Base-by-base conservation (phyloP, 208 protist genomes). In the Crithidia mellificae region DNA sequence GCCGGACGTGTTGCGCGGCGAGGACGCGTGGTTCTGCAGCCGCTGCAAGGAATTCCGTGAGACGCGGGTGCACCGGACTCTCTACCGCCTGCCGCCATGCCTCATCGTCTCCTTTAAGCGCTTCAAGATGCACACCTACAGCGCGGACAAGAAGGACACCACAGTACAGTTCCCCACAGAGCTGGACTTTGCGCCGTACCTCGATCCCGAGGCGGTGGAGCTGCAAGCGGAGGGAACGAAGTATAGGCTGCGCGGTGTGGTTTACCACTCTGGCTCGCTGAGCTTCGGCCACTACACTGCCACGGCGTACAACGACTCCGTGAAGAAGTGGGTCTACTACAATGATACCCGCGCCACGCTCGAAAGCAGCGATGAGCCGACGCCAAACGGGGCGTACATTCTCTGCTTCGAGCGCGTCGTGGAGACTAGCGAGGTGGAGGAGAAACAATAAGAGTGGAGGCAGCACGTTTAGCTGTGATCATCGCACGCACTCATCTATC, bases 231-330 rank as follows among this genome's bases (percentile, higher is more conserved):
- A 58, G 17, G 55, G 72, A 8, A 89, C 80, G 25, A 57, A 55
- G 47, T 95, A 95, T 63, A 78, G 59, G 27, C 77, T 95, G 51
- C 71, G 78, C 19, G 81, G 85, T 55, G 78, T 95, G 20, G 83
- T 95, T 12, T 91, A 90, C 59, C 90, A 95, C 67, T 80, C 72
- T 6, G 90, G 90, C 22, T 84, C 72, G 19, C 78, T 95, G 34
- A 84, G 63, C 50, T 92, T 84, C 63, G 90, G 90, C 1, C 90
- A 95, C 59, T 95, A 95, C 85, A 95, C 87, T 5, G 87, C 87
- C 14, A 49, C 69, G 1, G 80, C 79, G 15, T 84, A 69, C 57
- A 86, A 88, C 47, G 81, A 89, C 52, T 63, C 52, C 41, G 58
- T 72, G 14, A 44, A 77, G 30, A 74, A 80, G 51, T 95, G 90